Evolutionary conservation across 2,329 filamentous ascomycete genomes (phyloP).

Genomic region (Ceratocystis variospora): DNA sequence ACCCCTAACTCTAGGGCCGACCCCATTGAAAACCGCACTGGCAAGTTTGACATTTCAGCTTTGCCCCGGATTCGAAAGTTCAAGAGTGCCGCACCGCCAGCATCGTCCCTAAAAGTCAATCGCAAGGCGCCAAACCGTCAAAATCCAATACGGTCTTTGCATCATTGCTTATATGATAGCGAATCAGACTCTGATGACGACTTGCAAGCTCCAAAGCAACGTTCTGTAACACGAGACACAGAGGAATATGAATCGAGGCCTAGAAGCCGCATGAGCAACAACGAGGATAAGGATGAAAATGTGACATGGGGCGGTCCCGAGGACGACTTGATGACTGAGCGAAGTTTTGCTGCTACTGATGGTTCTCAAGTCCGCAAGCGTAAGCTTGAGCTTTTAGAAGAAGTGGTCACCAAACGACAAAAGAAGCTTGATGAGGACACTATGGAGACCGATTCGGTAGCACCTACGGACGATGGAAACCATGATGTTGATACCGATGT

Average conservation of each 20-base stretch:
- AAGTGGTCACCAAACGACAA: constrained; percentile 57
- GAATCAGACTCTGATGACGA: constrained; percentile 80
- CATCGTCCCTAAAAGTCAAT: constrained; percentile 26
- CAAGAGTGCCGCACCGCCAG: constrained; percentile 35
- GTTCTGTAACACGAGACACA: constrained; percentile 55
- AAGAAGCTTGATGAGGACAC: constrained; percentile 71
- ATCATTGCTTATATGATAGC: constrained; percentile 45
- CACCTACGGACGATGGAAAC: constrained; percentile 31
- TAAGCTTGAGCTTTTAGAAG: constrained; percentile 42
- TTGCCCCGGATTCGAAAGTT: constrained; percentile 64
- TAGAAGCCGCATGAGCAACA: constrained; percentile 57
- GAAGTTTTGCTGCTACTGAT: constrained; percentile 51
- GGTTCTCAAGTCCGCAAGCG: constrained; percentile 49
- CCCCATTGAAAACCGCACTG: constrained; percentile 46
- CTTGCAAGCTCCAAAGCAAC: constrained; percentile 35
- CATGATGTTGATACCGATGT: constrained; percentile 34
- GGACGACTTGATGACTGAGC: constrained; percentile 57
- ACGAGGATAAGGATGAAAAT: constrained; percentile 44
- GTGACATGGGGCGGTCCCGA: constrained; percentile 37
- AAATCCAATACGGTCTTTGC: constrained; percentile 62
- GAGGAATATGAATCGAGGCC: constrained; percentile 76
- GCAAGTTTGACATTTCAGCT: constrained; percentile 41
- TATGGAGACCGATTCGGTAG: constrained; percentile 49
- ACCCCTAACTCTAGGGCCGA: constrained; percentile 53
- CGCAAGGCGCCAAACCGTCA: constrained; percentile 44